Evolutionary conservation across 345 rosid species (phyloP), one percentile per base, ranked within the genome.

Genomic region (Cardamine resedifolia): DNA sequence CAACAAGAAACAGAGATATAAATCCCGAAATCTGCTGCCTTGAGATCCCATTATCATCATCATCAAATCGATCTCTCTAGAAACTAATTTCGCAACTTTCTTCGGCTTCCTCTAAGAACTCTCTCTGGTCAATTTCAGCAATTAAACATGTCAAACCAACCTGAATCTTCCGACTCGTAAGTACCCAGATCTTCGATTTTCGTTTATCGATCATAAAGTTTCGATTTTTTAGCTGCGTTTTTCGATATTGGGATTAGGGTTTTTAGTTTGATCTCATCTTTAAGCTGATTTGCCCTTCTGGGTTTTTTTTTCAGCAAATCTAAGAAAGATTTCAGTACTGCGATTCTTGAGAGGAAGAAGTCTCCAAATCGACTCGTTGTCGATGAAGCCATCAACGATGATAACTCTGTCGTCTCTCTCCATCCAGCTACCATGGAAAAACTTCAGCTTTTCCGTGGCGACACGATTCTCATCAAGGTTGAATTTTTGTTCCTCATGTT

Each of bases 391-490:
- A 18, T 81, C 60, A 89, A 89, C 70, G 97, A 94, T 58, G 97
- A 94, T 47, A 94, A 94, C 85, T 94, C 97, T 23, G 98, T 94
- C 6, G 96, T 89, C 27, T 65, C 93, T 6, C 84, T 94, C 14
- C 92, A 91, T 61, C 95, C 98, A 2, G 83, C 88, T 1, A 88
- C 98, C 50, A 94, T 91, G 98, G 98, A 94, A 83, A 94, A 87
- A 85, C 98, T 94, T 72, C 98, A 94, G 83, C 87, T 94, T 36
- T 94, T 94, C 74, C 90, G 98, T 5, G 98, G 98, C 7, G 97
- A 94, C 64, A 94, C 98, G 2, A 87, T 94, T 77, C 77, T 89
- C 50, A 83, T 91, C 75, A 94, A 94, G 98, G 98, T 92, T 72
- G 0, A 12, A 4, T 21, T 10, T 36, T 15, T 14, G 5, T 10